Percentiles rank a stretch among this genome's conserved stretches.
phyloP scores from a whole-genome alignment of 352 stramenopile species.

The Nothophytophthora sp. region DNA sequence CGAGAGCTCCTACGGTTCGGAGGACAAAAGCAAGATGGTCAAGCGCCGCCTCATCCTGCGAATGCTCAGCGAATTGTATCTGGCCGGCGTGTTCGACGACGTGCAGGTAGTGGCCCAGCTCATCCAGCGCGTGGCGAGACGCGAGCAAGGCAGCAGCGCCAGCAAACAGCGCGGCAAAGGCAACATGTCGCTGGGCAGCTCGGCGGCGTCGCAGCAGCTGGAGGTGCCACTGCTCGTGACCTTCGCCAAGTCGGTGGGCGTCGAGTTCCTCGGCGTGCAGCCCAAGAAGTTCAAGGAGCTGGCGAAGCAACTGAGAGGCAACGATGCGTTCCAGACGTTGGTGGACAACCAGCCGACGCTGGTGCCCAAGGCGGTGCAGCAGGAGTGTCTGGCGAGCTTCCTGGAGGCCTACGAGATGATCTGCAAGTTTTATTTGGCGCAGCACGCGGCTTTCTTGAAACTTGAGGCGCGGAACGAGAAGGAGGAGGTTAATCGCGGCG shows the following conservation, averaged over 20 bases:
- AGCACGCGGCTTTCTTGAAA: conserved; percentile 90
- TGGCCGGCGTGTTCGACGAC: conserved; percentile 79
- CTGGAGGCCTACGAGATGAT: conserved; percentile 90
- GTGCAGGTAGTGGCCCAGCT: conserved; percentile 79
- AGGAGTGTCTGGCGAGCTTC: conserved; percentile 77
- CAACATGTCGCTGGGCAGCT: conserved; percentile 33
- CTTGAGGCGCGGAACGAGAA: conserved; percentile 94
- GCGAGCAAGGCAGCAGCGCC: conserved; percentile 31
- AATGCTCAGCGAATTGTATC: conserved; percentile 82
- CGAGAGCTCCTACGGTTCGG: conserved; percentile 52
- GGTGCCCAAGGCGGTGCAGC: conserved; percentile 66
- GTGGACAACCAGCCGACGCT: conserved; percentile 38
- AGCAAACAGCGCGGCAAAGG: conserved; percentile 33
- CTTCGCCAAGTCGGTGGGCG: conserved; percentile 93
- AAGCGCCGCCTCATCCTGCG: conserved; percentile 76
- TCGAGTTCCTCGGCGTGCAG: conserved; percentile 85
- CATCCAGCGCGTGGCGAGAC: conserved; percentile 68
- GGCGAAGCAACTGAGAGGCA: conserved; percentile 27
- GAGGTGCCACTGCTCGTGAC: conserved; percentile 95
- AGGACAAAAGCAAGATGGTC: conserved; percentile 79
- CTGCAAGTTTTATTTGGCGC: conserved; percentile 88
- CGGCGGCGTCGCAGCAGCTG: conserved; percentile 53
- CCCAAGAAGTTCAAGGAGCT: conserved; percentile 72
- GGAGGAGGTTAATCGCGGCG: conserved; percentile 83
- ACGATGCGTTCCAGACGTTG: conserved; percentile 44